Percentiles rank a stretch among this genome's conserved stretches.
These are phyloP conservation scores for Calonectria hongkongensis DNA, from an alignment of 2,329 filamentous ascomycete species.

Conservation along the genomic window DNA sequence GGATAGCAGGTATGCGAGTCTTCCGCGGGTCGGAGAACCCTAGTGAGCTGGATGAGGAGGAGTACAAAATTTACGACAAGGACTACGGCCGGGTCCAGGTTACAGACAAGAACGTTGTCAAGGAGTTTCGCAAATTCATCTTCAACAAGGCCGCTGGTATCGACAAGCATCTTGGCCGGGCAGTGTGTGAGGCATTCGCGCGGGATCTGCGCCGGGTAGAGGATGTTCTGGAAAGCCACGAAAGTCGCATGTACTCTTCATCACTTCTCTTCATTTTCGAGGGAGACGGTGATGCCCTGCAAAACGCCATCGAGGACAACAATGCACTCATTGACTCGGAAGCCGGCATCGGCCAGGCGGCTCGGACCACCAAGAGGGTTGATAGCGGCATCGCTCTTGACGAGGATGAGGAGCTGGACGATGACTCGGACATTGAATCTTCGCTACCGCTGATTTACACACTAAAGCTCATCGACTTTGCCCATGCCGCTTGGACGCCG, in stretches of 20 bases:
- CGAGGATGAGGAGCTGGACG: constrained; percentile 65
- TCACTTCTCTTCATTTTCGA: constrained; percentile 79
- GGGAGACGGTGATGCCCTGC: constrained; percentile 75
- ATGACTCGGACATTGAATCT: constrained; percentile 70
- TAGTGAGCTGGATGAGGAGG: constrained; percentile 71
- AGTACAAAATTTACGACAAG: constrained; percentile 77
- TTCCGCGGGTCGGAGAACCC: constrained; percentile 74
- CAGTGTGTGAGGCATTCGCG: constrained; percentile 73
- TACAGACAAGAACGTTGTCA: constrained; percentile 71
- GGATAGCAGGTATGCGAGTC: constrained; percentile 79
- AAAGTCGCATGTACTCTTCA: constrained; percentile 79
- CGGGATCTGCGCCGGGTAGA: constrained; percentile 72
- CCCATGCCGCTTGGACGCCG: constrained; percentile 89
- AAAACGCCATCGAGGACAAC: constrained; percentile 72
- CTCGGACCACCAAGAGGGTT: constrained; percentile 66
- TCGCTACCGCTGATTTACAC: constrained; percentile 80
- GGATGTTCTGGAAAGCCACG: constrained; percentile 71
- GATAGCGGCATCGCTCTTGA: constrained; percentile 74
- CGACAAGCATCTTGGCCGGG: constrained; percentile 73
- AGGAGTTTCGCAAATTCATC: constrained; percentile 74
- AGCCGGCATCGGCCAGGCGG: constrained; percentile 63
- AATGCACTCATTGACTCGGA: constrained; percentile 70
- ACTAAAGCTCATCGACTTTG: constrained; percentile 96
- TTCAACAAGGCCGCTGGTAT: constrained; percentile 76
- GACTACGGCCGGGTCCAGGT: constrained; percentile 75